These are phyloP conservation scores for Magnolia sinica DNA, from an alignment of 164 flowering plant species.

Conservation along the genomic window DNA sequence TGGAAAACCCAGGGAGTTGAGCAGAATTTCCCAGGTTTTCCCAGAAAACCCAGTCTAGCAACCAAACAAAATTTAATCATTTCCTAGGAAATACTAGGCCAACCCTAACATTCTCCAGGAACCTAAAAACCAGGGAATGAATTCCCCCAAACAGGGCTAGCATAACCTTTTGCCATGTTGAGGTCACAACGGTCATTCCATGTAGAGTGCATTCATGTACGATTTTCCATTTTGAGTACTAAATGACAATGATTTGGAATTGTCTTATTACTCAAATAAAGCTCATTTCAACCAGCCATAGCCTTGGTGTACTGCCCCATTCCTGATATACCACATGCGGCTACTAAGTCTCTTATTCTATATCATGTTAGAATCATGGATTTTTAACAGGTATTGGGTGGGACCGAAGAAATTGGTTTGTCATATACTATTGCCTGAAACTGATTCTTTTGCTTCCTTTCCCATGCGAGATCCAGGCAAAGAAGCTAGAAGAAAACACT, in stretches of 20 bases:
- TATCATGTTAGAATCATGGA: neutral
- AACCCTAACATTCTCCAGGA: too few relatives aligned
- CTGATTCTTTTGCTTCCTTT: neutral
- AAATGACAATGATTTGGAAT: neutral
- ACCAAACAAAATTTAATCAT: too few relatives aligned
- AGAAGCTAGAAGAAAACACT: conserved; percentile 61
- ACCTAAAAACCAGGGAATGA: too few relatives aligned
- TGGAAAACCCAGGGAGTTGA: too few relatives aligned
- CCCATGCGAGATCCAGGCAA: conserved; percentile 43
- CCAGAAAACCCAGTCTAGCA: too few relatives aligned
- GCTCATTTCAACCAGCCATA: neutral
- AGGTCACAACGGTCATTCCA: neutral
- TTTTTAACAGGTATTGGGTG: neutral
- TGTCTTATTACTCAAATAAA: neutral
- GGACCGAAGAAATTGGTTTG: neutral
- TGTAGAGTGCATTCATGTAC: neutral
- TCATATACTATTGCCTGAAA: neutral
- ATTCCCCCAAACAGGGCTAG: too few relatives aligned
- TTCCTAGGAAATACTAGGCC: too few relatives aligned
- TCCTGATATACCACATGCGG: neutral
- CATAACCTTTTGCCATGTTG: too few relatives aligned
- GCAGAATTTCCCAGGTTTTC: too few relatives aligned
- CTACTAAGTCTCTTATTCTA: neutral
- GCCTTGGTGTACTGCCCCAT: neutral
- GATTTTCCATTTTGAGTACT: neutral